Percentiles rank a stretch among this genome's conserved stretches.
These are phyloP conservation scores for Parafenestella ontariensis DNA, from an alignment of 2,329 filamentous ascomycete genomes.

Conservation along the genomic window DNA sequence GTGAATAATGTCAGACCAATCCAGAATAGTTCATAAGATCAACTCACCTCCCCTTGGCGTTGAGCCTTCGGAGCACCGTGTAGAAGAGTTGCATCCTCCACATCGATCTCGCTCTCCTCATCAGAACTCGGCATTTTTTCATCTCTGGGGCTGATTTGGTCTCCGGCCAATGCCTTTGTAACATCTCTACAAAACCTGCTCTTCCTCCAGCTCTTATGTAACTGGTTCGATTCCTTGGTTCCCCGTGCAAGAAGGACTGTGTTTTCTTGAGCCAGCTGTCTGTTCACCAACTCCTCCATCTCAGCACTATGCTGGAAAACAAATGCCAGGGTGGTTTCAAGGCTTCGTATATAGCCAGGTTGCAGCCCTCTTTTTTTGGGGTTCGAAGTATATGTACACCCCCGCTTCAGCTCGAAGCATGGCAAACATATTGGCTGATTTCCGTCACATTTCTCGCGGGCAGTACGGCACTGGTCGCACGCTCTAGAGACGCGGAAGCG, in stretches of 20 bases:
- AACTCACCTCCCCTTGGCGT: constrained; percentile 14
- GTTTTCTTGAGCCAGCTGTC: constrained; percentile 58
- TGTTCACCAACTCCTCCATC: constrained; percentile 64
- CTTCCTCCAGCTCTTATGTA: constrained; percentile 69
- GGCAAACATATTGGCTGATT: constrained; percentile 70
- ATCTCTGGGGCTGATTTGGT: constrained; percentile 17
- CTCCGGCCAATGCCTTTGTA: constrained; percentile 64
- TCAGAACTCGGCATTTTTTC: constrained; percentile 26
- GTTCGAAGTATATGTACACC: constrained; percentile 74
- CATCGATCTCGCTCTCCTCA: constrained; percentile 32
- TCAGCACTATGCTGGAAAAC: constrained; percentile 58
- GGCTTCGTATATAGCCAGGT: constrained; percentile 58
- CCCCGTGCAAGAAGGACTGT: constrained; percentile 61
- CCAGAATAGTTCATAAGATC: neutral
- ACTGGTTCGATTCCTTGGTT: constrained; percentile 59
- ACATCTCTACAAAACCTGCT: constrained; percentile 68
- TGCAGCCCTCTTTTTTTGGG: constrained; percentile 79
- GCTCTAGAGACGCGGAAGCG: constrained; percentile 71
- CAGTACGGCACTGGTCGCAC: constrained; percentile 71
- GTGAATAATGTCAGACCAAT: neutral
- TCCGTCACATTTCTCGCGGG: constrained; percentile 76
- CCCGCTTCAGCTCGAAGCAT: constrained; percentile 66
- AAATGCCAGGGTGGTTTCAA: constrained; percentile 67
- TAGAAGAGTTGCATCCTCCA: constrained; percentile 14
- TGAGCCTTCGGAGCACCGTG: constrained; percentile 6